Conservation (phyloP, 345 rosid species). For the Carallia pectinifolia region DNA sequence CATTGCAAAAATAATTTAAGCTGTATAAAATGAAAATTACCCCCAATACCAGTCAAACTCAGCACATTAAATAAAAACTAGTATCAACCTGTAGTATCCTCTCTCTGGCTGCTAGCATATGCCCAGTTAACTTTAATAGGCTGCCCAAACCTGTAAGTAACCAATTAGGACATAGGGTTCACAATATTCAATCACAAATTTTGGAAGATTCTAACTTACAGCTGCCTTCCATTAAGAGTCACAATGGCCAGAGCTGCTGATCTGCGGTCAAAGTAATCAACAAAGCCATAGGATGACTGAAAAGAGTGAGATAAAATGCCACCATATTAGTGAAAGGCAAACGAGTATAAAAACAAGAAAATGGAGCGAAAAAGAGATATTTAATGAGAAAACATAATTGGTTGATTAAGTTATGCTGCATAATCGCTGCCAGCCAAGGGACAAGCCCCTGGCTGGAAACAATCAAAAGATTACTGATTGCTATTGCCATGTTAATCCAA, state of each 20-base stretch:
- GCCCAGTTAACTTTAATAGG: constrained; percentile 41
- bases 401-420: too few relatives aligned
- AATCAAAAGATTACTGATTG: not conserved
- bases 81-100: constrained; percentile 32
- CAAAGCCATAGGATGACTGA: constrained; percentile 38
- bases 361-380: not conserved
- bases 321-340: not conserved
- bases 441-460: not conserved
- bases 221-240: constrained; percentile 33
- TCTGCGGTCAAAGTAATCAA: constrained; percentile 32
- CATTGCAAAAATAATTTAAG: too few relatives aligned
- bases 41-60: not conserved
- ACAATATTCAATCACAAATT: not conserved
- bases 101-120: constrained; percentile 37
- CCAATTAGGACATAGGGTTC: constrained; percentile 8
- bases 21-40: not conserved
- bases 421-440: too few relatives aligned
- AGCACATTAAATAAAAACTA: not conserved
- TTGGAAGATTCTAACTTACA: constrained; percentile 21
- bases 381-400: not conserved
- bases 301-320: not conserved
- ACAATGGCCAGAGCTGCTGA: constrained; percentile 31
- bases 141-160: constrained; percentile 28
- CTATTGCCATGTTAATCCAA: not conserved
- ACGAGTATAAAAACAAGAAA: not conserved